A percentile compares a stretch with the other conserved stretches of the same genome.
phyloP scores from a whole-genome alignment of 768 basidiomycete species.

The Coprinopsis cinerea region DNA sequence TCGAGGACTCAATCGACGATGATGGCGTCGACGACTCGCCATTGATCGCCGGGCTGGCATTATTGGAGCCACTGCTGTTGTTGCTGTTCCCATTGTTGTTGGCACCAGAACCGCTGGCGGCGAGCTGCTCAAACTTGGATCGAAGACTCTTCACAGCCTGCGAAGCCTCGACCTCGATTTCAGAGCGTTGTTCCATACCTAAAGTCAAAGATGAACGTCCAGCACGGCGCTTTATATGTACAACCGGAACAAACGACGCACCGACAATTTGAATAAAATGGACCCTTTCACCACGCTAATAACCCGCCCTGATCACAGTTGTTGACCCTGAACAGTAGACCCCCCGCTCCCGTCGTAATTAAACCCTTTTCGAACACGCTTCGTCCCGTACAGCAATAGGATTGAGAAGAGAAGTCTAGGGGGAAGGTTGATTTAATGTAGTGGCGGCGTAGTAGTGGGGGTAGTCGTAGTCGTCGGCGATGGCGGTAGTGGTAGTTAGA shows the following conservation, averaged over 20 bases:
- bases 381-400: too few relatives aligned
- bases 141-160: constrained; percentile 65
- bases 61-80: constrained; percentile 15
- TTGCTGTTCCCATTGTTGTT: constrained; percentile 10
- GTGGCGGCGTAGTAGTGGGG: too few relatives aligned
- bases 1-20: constrained; percentile 44
- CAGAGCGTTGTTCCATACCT: constrained; percentile 12
- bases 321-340: too few relatives aligned
- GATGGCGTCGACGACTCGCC: too few relatives aligned
- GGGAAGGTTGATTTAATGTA: too few relatives aligned
- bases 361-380: too few relatives aligned
- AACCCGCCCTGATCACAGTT: neutral
- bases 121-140: constrained; percentile 67
- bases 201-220: neutral
- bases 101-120: constrained; percentile 18
- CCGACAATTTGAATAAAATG: too few relatives aligned
- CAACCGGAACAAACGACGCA: neutral
- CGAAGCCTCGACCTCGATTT: constrained; percentile 49
- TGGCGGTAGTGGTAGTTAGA: too few relatives aligned
- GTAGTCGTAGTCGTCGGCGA: too few relatives aligned
- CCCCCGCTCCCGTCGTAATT: too few relatives aligned
- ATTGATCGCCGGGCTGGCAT: too few relatives aligned
- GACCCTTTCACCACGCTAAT: neutral
- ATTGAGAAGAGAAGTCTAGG: too few relatives aligned
- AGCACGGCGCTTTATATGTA: neutral